Evolutionary conservation across 257 asterid species (phyloP).

Genomic region (Fraxinus anomala): DNA sequence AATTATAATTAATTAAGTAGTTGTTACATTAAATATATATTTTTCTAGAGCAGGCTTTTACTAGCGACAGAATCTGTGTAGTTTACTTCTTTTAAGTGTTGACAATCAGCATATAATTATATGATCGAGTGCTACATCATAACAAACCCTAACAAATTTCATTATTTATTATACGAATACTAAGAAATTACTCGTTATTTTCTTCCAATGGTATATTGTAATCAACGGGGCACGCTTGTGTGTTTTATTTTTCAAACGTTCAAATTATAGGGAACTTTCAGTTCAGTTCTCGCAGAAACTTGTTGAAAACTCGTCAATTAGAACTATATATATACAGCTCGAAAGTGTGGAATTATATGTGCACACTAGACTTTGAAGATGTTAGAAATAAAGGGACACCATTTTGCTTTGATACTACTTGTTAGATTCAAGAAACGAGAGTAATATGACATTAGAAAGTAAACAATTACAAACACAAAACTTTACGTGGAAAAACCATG

Average conservation of each 20-base stretch:
- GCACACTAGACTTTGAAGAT: too few relatives aligned
- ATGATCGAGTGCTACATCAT: constrained; percentile 24
- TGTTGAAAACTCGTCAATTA: not conserved
- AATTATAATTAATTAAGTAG: not conserved
- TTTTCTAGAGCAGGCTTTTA: constrained; percentile 9
- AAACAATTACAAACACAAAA: too few relatives aligned
- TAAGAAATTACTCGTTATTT: not conserved
- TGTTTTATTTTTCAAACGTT: not conserved
- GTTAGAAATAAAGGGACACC: too few relatives aligned
- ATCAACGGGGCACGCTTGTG: not conserved
- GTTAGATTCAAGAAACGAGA: too few relatives aligned
- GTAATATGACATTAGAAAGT: too few relatives aligned
- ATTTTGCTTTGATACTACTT: too few relatives aligned
- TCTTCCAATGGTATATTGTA: not conserved
- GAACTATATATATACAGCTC: not conserved
- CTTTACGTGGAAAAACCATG: too few relatives aligned
- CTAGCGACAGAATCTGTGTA: not conserved
- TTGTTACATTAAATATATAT: not conserved
- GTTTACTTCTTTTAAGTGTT: constrained; percentile 10
- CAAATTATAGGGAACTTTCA: not conserved
- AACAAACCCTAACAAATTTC: constrained; percentile 32
- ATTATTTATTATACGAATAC: not conserved
- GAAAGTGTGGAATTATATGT: not conserved
- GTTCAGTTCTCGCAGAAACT: not conserved
- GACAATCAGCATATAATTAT: constrained; percentile 23